A percentile compares a stretch with the other conserved stretches of the same genome.
Conservation (phyloP, 306 rosid genomes). For the Spatholobus suberectus region DNA sequence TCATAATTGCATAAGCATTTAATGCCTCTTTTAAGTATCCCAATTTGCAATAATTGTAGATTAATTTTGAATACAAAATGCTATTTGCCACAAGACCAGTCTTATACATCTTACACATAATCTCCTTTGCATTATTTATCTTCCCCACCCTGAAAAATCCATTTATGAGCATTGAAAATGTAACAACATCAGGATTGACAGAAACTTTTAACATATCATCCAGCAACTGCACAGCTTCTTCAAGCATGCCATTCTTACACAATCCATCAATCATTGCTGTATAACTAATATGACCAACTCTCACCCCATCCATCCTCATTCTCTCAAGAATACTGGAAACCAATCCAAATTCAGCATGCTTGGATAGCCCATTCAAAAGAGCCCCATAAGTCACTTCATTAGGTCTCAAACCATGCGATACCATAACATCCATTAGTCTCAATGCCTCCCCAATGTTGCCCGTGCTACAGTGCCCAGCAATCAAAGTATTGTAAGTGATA, state of each 20-base stretch:
- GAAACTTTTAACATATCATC: slow-evolving; percentile 56
- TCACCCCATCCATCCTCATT: slow-evolving; percentile 57
- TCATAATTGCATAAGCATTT: slow-evolving; percentile 67
- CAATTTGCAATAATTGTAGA: slow-evolving; percentile 71
- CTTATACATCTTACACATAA: slow-evolving; percentile 68
- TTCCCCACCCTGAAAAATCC: slow-evolving; percentile 69
- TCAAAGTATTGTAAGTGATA: slow-evolving; percentile 67
- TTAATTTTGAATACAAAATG: slow-evolving; percentile 68
- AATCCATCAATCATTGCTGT: slow-evolving; percentile 73
- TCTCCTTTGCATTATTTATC: slow-evolving; percentile 67
- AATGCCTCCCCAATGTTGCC: slow-evolving; percentile 61
- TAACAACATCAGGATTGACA: slow-evolving; percentile 60
- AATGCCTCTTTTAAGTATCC: slow-evolving; percentile 64
- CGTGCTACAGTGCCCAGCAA: slow-evolving; percentile 59
- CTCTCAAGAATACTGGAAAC: slow-evolving; percentile 58
- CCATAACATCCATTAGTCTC: slow-evolving; percentile 70
- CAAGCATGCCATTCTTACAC: slow-evolving; percentile 68
- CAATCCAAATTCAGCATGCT: slow-evolving; percentile 61
- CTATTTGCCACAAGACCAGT: slow-evolving; percentile 60
- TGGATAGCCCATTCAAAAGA: slow-evolving; percentile 67
- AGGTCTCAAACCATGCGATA: slow-evolving; percentile 59
- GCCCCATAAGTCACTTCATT: slow-evolving; percentile 67
- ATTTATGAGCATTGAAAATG: slow-evolving; percentile 79
- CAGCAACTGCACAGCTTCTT: slow-evolving; percentile 65
- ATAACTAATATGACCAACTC: slow-evolving; percentile 51